Base-by-base conservation (phyloP, 768 basidiomycete genomes). In the Coprinellus aureogranulatus region DNA sequence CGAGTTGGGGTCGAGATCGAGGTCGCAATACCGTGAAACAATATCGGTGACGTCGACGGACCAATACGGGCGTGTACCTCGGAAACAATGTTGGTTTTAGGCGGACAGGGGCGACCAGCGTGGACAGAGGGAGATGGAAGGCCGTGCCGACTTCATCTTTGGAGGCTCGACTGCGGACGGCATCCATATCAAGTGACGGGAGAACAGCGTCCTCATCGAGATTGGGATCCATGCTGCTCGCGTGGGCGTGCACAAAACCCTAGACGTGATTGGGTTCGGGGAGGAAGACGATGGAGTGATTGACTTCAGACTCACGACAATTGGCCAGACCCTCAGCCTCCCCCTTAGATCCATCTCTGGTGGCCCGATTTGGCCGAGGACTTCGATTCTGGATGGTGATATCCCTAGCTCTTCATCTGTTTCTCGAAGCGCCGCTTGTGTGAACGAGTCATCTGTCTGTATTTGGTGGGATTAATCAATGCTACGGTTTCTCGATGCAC, bases 361-460 rank as follows among this genome's bases (percentile, higher is more conserved):
- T 3, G 88, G 85, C 10, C 84, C 83, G 18, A 90, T 72, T 55
- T 78, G 70, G 4, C 90, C 91, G 0, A 91, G 70, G 47, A 90
- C 71, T 47, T 91, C 85, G 22, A 92, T 74, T 60, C 82, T 80
- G 34, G 71, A 65, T n/a, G 85, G 78, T 30, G 69, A 65, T 45
- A 92, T 77, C 5, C 87, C 88, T 46, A 90, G 68, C 67, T 92
- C 90, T 67, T 92, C 90, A 22, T 79, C 73, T 0, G 88, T 87
- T 72, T 93, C 90, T 50, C 90, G 75, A 39, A 92, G 67, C 10
- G 89, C 90, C 4, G 84, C 76, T 44, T 77, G 74, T 22, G 83
- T 62, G 40, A 84, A 76, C 0, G 84, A 83, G 27, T 68, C 53
- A 58, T 87, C 84, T 59, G 72, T 78, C 86, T 83, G 64, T 50